A percentile compares a stretch with the other conserved stretches of the same genome.
Conservation (phyloP, 176 grass and related monocot species). For the Poa pratensis region DNA sequence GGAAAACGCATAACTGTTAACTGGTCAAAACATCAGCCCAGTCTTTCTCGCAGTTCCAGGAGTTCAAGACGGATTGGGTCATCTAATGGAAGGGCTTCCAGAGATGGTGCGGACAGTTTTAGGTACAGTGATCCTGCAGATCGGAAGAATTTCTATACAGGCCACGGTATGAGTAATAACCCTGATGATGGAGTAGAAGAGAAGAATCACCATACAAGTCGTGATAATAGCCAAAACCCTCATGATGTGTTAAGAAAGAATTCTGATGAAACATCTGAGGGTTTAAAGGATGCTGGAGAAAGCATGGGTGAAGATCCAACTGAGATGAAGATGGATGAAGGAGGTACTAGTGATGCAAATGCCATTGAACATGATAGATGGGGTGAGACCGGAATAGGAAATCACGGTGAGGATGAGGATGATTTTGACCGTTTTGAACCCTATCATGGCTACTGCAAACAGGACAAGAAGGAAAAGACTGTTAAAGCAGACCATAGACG, state of each 20-base stretch:
- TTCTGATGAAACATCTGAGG: slow-evolving; percentile 1
- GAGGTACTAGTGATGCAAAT: slow-evolving; percentile 28
- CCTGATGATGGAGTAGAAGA: slow-evolving; percentile 39
- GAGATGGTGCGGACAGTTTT: slow-evolving; percentile 37
- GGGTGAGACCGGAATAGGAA: slow-evolving; percentile 47
- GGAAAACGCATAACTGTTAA: slow-evolving; percentile 58
- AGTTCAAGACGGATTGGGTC: slow-evolving; percentile 43
- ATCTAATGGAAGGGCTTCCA: slow-evolving; percentile 18
- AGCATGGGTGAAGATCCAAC: slow-evolving; percentile 26
- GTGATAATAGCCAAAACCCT: neutral
- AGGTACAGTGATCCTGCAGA: slow-evolving; percentile 34
- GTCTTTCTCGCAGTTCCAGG: slow-evolving; percentile 32
- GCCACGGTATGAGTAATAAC: slow-evolving; percentile 17
- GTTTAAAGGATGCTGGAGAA: slow-evolving; percentile 21
- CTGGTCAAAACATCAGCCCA: slow-evolving; percentile 64
- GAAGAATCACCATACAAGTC: neutral
- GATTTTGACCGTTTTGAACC: slow-evolving; percentile 62
- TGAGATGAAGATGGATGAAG: slow-evolving; percentile 40
- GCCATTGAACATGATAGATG: slow-evolving; percentile 63
- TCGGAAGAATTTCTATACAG: slow-evolving; percentile 18
- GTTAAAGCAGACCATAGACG: slow-evolving; percentile 33
- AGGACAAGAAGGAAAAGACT: slow-evolving; percentile 41
- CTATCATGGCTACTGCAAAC: slow-evolving; percentile 51
- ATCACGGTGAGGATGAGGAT: slow-evolving; percentile 32
- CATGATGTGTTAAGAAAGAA: slow-evolving; percentile 37